A percentile compares a stretch with the other conserved stretches of the same genome.
These are phyloP conservation scores for Macrophomina pseudophaseolina DNA, from an alignment of 2,329 filamentous ascomycete species.

Conservation along the genomic window DNA sequence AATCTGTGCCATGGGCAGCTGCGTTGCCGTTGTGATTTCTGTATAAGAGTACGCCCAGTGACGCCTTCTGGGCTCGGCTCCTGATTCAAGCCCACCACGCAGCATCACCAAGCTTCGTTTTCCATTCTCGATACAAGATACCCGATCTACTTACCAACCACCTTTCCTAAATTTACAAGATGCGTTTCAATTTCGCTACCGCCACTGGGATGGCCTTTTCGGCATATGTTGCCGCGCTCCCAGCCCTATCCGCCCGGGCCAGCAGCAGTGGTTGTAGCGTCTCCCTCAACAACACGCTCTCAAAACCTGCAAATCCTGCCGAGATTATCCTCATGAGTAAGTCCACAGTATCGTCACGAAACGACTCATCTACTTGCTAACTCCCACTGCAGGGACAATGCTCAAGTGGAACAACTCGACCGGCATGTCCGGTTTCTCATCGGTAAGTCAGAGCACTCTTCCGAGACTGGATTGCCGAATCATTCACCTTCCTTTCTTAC, in stretches of 20 bases:
- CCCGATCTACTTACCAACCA: not conserved
- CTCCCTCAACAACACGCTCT: conserved; percentile 5
- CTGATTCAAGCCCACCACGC: not conserved
- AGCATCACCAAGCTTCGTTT: not conserved
- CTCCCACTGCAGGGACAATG: conserved; percentile 11
- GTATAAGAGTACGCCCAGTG: conserved; percentile 2
- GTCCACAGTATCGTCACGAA: not conserved
- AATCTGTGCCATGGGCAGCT: not conserved
- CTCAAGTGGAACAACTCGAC: conserved; percentile 23
- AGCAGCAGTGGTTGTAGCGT: conserved; percentile 14
- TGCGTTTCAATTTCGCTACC: conserved; percentile 3
- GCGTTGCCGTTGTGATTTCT: not conserved
- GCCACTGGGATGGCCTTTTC: not conserved
- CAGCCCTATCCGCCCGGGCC: not conserved
- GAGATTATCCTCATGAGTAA: conserved; percentile 24
- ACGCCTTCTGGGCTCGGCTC: not conserved
- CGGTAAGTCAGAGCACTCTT: conserved; percentile 6
- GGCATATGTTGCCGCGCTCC: not conserved
- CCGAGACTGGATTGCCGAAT: no score
- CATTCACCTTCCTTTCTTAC: not conserved
- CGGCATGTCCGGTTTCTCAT: conserved; percentile 2
- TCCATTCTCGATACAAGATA: not conserved
- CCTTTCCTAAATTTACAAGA: not conserved
- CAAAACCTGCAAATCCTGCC: conserved; percentile 3
- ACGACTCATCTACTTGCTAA: not conserved